These are phyloP conservation scores for Phytopythium delawarense DNA, from an alignment of 352 stramenopile species.

Conservation along the genomic window DNA sequence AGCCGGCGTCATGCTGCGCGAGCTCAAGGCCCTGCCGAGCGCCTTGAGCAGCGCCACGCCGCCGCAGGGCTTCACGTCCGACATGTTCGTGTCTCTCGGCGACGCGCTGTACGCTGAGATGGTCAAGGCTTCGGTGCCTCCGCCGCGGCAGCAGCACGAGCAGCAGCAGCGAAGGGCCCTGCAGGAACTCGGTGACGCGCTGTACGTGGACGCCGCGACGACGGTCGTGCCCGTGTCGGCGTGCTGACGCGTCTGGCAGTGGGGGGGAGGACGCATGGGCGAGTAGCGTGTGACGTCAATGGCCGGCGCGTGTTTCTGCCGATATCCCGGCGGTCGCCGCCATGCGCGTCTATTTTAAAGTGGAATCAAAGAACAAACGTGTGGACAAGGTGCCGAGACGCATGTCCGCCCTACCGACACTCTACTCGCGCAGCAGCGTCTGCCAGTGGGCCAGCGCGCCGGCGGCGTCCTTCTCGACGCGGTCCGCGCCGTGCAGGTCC, in stretches of 20 bases:
- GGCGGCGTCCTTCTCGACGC: slow-evolving; percentile 48
- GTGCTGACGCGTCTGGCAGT: slow-evolving; percentile 6
- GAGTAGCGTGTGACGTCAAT: background rate
- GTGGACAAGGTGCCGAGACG: background rate
- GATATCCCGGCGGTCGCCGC: background rate
- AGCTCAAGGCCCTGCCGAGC: slow-evolving; percentile 45
- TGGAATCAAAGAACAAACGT: background rate
- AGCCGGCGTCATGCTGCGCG: slow-evolving; percentile 38
- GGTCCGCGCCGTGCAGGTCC: slow-evolving; percentile 59
- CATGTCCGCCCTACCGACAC: background rate
- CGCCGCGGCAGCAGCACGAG: slow-evolving; percentile 28
- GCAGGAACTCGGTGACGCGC: slow-evolving; percentile 41
- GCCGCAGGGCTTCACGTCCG: slow-evolving; percentile 63
- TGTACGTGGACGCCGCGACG: slow-evolving; percentile 42
- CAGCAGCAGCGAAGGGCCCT: slow-evolving; percentile 37
- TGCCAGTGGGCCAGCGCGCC: slow-evolving; percentile 45
- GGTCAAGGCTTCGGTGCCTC: slow-evolving; percentile 20
- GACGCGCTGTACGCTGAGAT: slow-evolving; percentile 71
- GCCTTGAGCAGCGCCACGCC: slow-evolving; percentile 10
- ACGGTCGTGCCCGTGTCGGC: slow-evolving; percentile 41
- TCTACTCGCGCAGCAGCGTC: background rate
- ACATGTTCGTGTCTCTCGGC: slow-evolving; percentile 67
- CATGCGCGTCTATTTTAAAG: background rate
- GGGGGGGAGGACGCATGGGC: background rate
- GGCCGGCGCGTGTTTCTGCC: background rate